Base-by-base conservation (phyloP, 306 rosid genomes). In the Datisca glomerata region DNA sequence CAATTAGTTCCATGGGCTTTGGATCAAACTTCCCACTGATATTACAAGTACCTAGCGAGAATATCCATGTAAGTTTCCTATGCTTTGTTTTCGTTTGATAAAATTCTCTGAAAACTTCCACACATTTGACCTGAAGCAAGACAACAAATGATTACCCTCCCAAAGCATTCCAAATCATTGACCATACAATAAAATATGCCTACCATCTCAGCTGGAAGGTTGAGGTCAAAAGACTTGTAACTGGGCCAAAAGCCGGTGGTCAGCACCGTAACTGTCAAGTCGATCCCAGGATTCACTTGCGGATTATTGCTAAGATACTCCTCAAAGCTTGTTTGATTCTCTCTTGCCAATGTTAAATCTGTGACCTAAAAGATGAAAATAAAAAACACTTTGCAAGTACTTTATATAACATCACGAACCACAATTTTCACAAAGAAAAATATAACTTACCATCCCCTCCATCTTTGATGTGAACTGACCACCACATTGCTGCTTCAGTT, bases 161-260 rank as follows among this genome's bases (percentile, higher is more conserved):
- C 9, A 51, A 27, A 24, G 4, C 8, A 11, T 38, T 37, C 20
- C 24, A 22, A 24, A 22, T 38, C 8, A n/a, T 6, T 23, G 12
- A 20, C 28, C 7, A 31, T 31, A 32, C 10, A 21, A 20, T 34
- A 49, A 35, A 14, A 2, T 2, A 6, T 24, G 47, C 47, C 10
- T 64, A 70, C 76, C 72, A 70, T 56, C 58, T 70, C 76, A 17
- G 68, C 72, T 3, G 76, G 76, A 33, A 70, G 72, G 57, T 65
- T 70, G 46, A 70, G 76, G 47, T 70, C 76, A 12, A 70, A 70
- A 13, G 76, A 65, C 54, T 70, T 70, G 46, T 70, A 70, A 49
- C 76, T 70, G 43, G 76, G 76, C 76, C 76, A 70, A 43, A 64
- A 70, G 42, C 76, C 72, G 11, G 76, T 70, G 23, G 76, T 70